Base-by-base conservation (phyloP, 2,329 filamentous ascomycete genomes). In the Neonectria punicea region DNA sequence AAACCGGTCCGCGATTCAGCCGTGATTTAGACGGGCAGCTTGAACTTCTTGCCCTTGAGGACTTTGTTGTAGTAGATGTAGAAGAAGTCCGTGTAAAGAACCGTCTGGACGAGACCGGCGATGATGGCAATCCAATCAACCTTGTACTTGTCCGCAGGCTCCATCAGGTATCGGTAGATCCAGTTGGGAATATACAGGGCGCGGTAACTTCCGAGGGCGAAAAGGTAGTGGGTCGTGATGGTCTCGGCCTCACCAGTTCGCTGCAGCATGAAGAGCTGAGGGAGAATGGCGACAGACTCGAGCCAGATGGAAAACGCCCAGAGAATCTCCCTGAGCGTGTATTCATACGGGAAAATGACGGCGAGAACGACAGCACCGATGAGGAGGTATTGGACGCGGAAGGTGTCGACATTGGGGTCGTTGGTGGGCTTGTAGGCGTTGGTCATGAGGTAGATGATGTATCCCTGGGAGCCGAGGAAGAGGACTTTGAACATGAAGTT, bases 251-350 rank as follows among this genome's bases (percentile, higher is more conserved):
- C 95, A 71, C 96, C 97, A 0, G 96, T 99, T 75, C 96, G 88
- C 83, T 99, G 96, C 69, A 99, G 86, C 93, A 99, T 97, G 82
- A 99, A 98, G 58, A 99, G 88, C 83, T 99, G 96, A 2, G 96
- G 96, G 66, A 99, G 87, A 73, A 99, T 99, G 57, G 96, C 96
- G 18, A 99, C 96, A 5, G 92, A 91, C 83, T 99, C 96, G 34
- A 99, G 88, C 96, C 96, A 99, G 80, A 99, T 98, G 58, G 92
- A 97, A 80, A 98, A 99, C 22, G 96, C 92, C 96, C 96, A 99
- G 53, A 97, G 86, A 68, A 99, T 93, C 88, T 98, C 95, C 30
- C 89, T 87, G 39, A 91, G 73, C 5, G 87, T 92, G 82, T 97
- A 99, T 76, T 90, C 87, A 83, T 95, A 94, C 1, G 96, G 94